phyloP scores from a whole-genome alignment of 768 basidiomycete species.

The Auricularia sp. region DNA sequence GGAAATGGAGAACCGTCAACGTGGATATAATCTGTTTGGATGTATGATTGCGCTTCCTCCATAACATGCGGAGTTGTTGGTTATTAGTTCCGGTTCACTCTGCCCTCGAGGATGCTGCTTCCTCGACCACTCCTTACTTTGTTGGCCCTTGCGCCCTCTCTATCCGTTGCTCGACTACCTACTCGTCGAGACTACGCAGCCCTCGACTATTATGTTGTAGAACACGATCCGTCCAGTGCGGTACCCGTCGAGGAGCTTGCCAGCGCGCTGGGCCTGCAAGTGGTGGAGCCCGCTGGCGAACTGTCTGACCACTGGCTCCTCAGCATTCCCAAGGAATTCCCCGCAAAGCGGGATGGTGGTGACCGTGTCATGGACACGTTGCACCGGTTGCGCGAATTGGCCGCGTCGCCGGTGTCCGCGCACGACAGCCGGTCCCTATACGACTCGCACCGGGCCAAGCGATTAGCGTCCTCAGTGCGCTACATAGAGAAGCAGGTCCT shows the following conservation, averaged over 20 bases:
- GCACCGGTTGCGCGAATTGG: conserved; percentile 1
- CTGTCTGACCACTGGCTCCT: conserved; percentile 26
- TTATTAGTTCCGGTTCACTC: neutral
- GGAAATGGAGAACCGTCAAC: neutral
- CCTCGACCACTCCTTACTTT: neutral
- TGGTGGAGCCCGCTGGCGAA: conserved; percentile 38
- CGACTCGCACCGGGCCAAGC: neutral
- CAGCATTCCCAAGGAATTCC: conserved; percentile 2
- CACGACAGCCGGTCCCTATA: neutral
- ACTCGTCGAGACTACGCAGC: conserved; percentile 25
- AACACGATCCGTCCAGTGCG: conserved; percentile 11
- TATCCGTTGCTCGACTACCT: neutral
- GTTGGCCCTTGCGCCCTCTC: neutral
- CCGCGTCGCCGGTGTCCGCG: neutral
- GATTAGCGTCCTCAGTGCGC: neutral
- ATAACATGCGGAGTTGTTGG: neutral
- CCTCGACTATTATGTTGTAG: conserved; percentile 30
- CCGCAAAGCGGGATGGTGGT: neutral
- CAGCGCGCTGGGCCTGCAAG: conserved; percentile 24
- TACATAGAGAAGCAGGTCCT: neutral
- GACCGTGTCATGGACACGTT: neutral
- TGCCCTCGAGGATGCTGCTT: neutral
- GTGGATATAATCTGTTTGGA: neutral
- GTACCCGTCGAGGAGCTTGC: conserved; percentile 17
- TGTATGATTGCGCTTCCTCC: neutral